Conservation (phyloP, 306 rosid species). For the Nissolia schottii region DNA sequence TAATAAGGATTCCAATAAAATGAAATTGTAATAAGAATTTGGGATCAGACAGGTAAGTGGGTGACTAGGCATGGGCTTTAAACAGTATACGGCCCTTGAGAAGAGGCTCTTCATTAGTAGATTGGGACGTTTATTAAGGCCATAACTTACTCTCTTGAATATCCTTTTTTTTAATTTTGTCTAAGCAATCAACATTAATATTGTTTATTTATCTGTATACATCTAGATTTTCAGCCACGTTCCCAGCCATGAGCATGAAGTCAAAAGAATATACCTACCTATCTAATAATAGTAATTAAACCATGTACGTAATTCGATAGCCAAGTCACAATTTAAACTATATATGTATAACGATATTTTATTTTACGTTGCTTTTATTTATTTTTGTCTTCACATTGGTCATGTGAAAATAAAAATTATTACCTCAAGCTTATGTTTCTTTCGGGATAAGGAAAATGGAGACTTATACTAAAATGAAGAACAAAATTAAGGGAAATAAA, state of each 20-base stretch:
- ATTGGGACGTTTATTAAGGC: conserved; percentile 1
- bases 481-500: too few relatives aligned
- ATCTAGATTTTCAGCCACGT: background rate
- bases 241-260: background rate
- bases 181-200: background rate
- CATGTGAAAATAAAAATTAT: too few relatives aligned
- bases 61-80: background rate
- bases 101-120: conserved; percentile 1
- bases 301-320: too few relatives aligned
- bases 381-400: too few relatives aligned
- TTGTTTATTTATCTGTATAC: background rate
- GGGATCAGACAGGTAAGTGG: background rate
- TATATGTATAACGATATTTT: too few relatives aligned
- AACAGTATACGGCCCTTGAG: background rate
- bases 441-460: too few relatives aligned
- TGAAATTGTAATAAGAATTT: background rate
- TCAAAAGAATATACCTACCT: background rate
- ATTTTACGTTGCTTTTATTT: too few relatives aligned
- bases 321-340: too few relatives aligned
- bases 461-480: too few relatives aligned
- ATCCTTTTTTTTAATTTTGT: background rate
- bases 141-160: background rate
- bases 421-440: too few relatives aligned
- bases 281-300: too few relatives aligned
- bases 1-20: background rate